Base-by-base conservation (phyloP, 257 asterid genomes). In the Dorcoceras hygrometricum region DNA sequence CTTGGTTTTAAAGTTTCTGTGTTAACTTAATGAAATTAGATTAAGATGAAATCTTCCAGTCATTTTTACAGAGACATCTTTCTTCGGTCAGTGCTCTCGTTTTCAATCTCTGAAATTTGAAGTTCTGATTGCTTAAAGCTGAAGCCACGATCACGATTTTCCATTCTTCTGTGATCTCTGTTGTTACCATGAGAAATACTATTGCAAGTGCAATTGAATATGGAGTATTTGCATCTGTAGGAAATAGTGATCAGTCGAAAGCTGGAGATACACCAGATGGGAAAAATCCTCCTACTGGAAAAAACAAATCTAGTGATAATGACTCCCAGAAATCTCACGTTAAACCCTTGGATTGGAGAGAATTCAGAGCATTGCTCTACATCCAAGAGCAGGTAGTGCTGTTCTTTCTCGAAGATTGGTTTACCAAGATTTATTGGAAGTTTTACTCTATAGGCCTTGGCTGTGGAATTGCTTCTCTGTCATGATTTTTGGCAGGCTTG, bases 271-370 rank as follows among this genome's bases (percentile, higher is more conserved):
- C 75, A 46, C 78, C 73, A 36, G 85, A 82, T 76, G 90, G 87
- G 72, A 78, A 67, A 65, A 79, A 77, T 70, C 76, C 87, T 60
- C 59, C 83, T 63, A 62, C 90, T 50, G 86, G 74, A 73, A 80
- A 67, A 63, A 78, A 84, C 71, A 75, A 73, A 76, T 77, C 88
- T 25, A 79, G 83, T 46, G 81, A 84, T 60, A 43, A 76, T 62
- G 74, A 82, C 69, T 70, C 86, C 19, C 84, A 74, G 62, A 83
- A 81, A 61, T 48, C 88, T 56, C 81, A 75, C 31, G 78, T 23
- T 60, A 86, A 90, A 69, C 90, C 95, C 54, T 79, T 84, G 74
- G 83, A 84, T 70, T 84, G 89, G 89, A 84, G 89, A 81, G 89
- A 84, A 69, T 84, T 84, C 53, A 77, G 89, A 76, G 84, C 89